Evolutionary conservation across 2,329 filamentous ascomycete genomes (phyloP).

Genomic region (Colletotrichum cereale): DNA sequence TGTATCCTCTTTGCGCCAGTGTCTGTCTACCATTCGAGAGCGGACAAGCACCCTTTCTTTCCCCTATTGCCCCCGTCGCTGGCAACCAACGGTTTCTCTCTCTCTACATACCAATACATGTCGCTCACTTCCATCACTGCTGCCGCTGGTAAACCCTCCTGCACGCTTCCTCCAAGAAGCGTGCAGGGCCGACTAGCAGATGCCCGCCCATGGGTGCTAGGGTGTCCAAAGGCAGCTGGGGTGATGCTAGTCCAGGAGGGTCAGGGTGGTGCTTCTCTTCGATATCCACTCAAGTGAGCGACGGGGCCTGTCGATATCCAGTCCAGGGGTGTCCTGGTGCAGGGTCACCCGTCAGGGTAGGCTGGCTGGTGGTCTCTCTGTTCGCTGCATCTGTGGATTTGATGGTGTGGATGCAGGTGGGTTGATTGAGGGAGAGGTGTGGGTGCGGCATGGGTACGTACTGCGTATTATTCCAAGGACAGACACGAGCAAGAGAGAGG

Average conservation of each 20-base stretch:
- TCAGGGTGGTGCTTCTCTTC: constrained; percentile 21
- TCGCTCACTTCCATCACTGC: constrained; percentile 20
- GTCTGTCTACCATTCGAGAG: background rate
- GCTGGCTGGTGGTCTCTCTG: constrained; percentile 34
- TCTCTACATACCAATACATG: background rate
- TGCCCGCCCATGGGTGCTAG: constrained; percentile 4
- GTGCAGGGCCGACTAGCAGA: constrained; percentile 19
- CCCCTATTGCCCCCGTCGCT: background rate
- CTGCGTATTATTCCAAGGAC: constrained; percentile 7
- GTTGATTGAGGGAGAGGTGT: constrained; percentile 9
- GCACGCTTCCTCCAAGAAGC: constrained; percentile 20
- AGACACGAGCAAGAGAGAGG: background rate
- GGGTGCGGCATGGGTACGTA: constrained; percentile 16
- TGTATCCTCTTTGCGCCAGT: background rate
- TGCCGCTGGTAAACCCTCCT: constrained; percentile 32
- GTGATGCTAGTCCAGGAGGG: constrained; percentile 27
- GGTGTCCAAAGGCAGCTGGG: constrained; percentile 19
- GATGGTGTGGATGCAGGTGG: constrained; percentile 23
- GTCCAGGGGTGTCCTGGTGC: constrained; percentile 21
- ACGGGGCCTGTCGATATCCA: background rate
- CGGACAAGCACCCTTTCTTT: background rate
- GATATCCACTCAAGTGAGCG: constrained; percentile 11
- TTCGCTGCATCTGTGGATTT: constrained; percentile 30
- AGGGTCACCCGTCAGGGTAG: constrained; percentile 38
- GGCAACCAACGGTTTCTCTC: constrained; percentile 6